These are phyloP conservation scores for Plectosphaerella sp. DNA, from an alignment of 2,329 filamentous ascomycete species.

Conservation along the genomic window DNA sequence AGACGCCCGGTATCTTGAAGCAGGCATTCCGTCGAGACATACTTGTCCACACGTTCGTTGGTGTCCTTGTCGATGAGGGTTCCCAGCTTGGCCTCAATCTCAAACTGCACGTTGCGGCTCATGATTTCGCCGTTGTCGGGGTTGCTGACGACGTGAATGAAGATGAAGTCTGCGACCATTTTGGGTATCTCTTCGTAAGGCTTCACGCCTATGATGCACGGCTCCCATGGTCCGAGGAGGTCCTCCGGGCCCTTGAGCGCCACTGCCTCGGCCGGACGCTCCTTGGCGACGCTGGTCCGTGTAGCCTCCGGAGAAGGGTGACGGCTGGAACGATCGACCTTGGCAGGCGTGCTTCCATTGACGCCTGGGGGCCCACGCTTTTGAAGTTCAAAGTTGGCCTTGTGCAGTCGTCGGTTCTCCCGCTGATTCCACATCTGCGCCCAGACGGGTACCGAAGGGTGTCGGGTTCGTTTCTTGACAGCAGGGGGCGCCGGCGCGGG, in stretches of 20 bases:
- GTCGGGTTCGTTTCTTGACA: constrained; percentile 33
- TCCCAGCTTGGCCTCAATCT: constrained; percentile 93
- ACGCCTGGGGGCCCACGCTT: constrained; percentile 26
- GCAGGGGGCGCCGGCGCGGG: constrained; percentile 16
- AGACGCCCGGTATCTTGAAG: constrained; percentile 57
- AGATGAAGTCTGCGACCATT: constrained; percentile 77
- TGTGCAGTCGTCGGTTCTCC: constrained; percentile 30
- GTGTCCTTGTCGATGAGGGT: constrained; percentile 71
- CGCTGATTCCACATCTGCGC: constrained; percentile 34
- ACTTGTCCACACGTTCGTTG: constrained; percentile 62
- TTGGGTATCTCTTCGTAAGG: constrained; percentile 74
- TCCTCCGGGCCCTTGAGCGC: constrained; percentile 20
- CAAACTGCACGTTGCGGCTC: constrained; percentile 67
- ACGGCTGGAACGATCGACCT: constrained; percentile 31
- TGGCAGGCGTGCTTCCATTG: constrained; percentile 28
- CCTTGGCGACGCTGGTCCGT: constrained; percentile 18
- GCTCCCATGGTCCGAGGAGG: constrained; percentile 56
- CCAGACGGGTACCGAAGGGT: constrained; percentile 41
- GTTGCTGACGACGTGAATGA: constrained; percentile 62
- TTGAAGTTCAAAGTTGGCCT: constrained; percentile 42
- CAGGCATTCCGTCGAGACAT: constrained; percentile 67
- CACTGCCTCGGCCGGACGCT: constrained; percentile 12
- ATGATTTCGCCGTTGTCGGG: constrained; percentile 61
- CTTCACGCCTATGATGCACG: constrained; percentile 63
- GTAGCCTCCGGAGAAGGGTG: constrained; percentile 43